These are phyloP conservation scores for Mimosa pudica DNA, from an alignment of 306 rosid species.

Conservation along the genomic window DNA sequence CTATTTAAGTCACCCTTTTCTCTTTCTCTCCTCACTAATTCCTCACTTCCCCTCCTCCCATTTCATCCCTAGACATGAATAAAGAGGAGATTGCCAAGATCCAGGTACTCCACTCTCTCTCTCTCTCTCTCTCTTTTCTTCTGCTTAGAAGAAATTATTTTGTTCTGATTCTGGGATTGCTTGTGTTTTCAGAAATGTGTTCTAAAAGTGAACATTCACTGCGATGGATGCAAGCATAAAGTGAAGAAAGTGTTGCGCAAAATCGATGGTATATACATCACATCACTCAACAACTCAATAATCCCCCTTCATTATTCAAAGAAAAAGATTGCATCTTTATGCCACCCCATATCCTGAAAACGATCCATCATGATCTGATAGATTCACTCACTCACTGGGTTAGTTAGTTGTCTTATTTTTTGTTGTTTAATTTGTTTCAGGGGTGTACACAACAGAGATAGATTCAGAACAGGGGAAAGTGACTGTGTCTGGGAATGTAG, in stretches of 20 bases:
- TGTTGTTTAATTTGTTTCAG: conserved; percentile 35
- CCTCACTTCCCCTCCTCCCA: conserved; percentile 36
- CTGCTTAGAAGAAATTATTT: conserved; percentile 14
- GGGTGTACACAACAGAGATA: conserved; percentile 83
- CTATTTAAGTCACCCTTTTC: neutral
- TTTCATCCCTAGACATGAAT: conserved; percentile 66
- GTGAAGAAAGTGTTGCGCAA: conserved; percentile 94
- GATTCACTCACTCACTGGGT: neutral
- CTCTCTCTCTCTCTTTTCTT: neutral
- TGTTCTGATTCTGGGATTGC: conserved; percentile 45
- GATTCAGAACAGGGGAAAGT: conserved; percentile 96
- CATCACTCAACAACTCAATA: neutral
- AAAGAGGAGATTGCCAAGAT: conserved; percentile 96
- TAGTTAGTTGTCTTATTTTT: too few species aligned
- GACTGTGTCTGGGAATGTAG: conserved; percentile 84
- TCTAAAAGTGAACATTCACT: conserved; percentile 94
- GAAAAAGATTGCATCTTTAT: neutral
- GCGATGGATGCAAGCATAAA: conserved; percentile 93
- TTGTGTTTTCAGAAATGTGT: conserved; percentile 84
- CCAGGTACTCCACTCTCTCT: conserved; percentile 58
- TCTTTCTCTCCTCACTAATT: conserved; percentile 2
- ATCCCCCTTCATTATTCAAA: neutral
- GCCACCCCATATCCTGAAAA: neutral
- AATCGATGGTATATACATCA: conserved; percentile 75
- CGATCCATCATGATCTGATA: neutral